Percentiles rank a stretch among this genome's conserved stretches.
phyloP scores from a whole-genome alignment of 1,139 yeast genomes.

The Torulaspora pretoriensis region DNA sequence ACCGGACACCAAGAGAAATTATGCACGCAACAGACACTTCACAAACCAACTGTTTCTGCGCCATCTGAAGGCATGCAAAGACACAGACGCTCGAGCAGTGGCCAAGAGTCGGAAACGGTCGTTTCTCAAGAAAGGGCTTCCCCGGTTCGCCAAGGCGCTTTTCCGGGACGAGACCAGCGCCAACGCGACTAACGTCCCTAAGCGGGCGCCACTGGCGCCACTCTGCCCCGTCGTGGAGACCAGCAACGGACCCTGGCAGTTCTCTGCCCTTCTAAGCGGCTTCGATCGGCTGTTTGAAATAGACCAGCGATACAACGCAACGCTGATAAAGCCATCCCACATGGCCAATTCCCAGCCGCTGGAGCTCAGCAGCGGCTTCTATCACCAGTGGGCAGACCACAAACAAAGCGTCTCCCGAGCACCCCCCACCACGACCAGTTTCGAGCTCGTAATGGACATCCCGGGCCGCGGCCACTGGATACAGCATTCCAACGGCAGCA shows the following conservation, averaged over 20 bases:
- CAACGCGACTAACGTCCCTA: not conserved
- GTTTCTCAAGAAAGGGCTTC: constrained; percentile 7
- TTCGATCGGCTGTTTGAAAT: constrained; percentile 43
- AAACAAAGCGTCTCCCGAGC: constrained; percentile 12
- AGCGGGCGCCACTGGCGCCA: not conserved
- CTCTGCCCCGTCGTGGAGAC: constrained; percentile 9
- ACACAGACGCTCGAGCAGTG: constrained; percentile 4
- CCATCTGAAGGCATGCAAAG: constrained; percentile 18
- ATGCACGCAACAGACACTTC: constrained; percentile 21
- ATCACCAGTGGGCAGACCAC: constrained; percentile 25
- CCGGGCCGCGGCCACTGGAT: constrained; percentile 14
- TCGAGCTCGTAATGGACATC: constrained; percentile 24
- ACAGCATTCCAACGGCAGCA: constrained; percentile 12
- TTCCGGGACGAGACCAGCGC: constrained; percentile 3
- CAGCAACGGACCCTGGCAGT: constrained; percentile 23
- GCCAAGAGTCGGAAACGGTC: constrained; percentile 5
- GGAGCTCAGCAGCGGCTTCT: constrained; percentile 25
- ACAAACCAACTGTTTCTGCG: constrained; percentile 19
- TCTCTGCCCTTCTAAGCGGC: constrained; percentile 38
- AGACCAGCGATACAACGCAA: constrained; percentile 38
- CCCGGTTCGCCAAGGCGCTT: constrained; percentile 13
- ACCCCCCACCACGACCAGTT: constrained; percentile 20
- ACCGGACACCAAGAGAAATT: constrained; percentile 21
- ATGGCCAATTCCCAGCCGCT: constrained; percentile 17
- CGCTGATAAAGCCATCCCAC: constrained; percentile 41